Evolutionary conservation across 2,329 filamentous ascomycete genomes (phyloP), one percentile per base, ranked within the genome.

Genomic region (Sordariomycetes sp.): DNA sequence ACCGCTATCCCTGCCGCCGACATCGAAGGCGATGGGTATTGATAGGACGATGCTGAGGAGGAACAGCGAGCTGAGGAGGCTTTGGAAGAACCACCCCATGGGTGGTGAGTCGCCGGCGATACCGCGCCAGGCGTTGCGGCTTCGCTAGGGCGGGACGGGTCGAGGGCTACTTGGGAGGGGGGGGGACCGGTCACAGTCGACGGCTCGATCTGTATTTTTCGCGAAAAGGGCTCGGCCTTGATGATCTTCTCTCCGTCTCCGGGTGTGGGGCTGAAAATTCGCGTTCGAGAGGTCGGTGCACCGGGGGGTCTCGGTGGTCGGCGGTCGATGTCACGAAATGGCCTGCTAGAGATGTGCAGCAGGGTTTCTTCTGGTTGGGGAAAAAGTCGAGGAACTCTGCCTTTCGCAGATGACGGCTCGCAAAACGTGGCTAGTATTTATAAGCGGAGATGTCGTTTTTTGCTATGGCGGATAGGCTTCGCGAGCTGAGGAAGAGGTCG

Each of bases 21-120:
- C 92, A 81, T 99, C 94, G 76, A 97, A 97, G 66, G 92, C 89
- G 68, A 99, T 85, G 61, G 94, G 94, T 69, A 99, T 94, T 61
- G 90, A 96, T 68, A 97, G 87, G 68, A 97, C 85, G 70, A 96
- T 90, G 73, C 88, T 88, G 72, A 91, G 80, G 65, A 97, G 84
- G 74, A 96, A 97, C 72, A 89, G 73, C 68, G 86, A 78, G 73
- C 89, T 89, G 67, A 89, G 89, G 64, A 91, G 69, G 69, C 86
- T 80, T 69, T 86, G 85, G 72, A 91, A 83, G 72, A 92, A 78
- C 86, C 78, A 81, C 78, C 86, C 90, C 89, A 96, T 95, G 72
- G 75, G 55, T 24, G 55, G 50, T 34, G 48, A 50, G 28, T 52
- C 36, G 55, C 45, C 36, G 55, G 55, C 55, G 45, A 25, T 56